Evolutionary conservation across 306 rosid genomes (phyloP).

Genomic region (Ziziphus jujuba): DNA sequence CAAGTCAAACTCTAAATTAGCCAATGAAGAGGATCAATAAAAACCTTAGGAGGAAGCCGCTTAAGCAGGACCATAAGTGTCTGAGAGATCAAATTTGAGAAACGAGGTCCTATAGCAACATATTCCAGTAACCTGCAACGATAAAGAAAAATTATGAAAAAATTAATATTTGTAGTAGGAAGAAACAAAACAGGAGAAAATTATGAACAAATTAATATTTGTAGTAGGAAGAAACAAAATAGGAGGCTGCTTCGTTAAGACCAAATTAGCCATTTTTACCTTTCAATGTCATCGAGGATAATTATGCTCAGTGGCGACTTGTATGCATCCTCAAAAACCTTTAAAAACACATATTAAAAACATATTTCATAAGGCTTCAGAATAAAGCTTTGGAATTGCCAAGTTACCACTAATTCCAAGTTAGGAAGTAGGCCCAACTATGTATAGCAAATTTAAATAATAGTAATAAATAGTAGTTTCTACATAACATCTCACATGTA

Average conservation of each 20-base stretch:
- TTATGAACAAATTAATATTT: neutral
- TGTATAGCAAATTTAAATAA: too few relatives aligned
- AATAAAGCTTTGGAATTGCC: neutral
- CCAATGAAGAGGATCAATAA: constrained; percentile 8
- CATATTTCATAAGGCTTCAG: constrained; percentile 6
- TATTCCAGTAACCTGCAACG: constrained; percentile 80
- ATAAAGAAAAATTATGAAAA: constrained; percentile 7
- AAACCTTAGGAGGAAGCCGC: constrained; percentile 94
- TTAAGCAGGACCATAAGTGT: constrained; percentile 83
- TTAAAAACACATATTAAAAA: constrained; percentile 16
- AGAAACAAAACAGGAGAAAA: neutral
- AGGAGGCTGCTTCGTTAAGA: neutral
- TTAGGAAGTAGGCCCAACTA: neutral
- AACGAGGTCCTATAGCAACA: constrained; percentile 90
- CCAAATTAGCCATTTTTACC: constrained; percentile 41
- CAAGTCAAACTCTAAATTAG: neutral
- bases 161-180: neutral
- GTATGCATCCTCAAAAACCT: constrained; percentile 99
- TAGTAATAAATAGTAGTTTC: too few relatives aligned
- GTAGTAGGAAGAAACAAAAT: neutral
- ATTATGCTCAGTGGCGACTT: constrained; percentile 94
- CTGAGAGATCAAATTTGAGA: constrained; percentile 85
- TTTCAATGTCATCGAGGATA: constrained; percentile 94
- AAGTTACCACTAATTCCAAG: neutral
- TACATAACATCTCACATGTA: too few relatives aligned